Conservation (phyloP, 805 yeast species). For the Candida mattraensis region DNA sequence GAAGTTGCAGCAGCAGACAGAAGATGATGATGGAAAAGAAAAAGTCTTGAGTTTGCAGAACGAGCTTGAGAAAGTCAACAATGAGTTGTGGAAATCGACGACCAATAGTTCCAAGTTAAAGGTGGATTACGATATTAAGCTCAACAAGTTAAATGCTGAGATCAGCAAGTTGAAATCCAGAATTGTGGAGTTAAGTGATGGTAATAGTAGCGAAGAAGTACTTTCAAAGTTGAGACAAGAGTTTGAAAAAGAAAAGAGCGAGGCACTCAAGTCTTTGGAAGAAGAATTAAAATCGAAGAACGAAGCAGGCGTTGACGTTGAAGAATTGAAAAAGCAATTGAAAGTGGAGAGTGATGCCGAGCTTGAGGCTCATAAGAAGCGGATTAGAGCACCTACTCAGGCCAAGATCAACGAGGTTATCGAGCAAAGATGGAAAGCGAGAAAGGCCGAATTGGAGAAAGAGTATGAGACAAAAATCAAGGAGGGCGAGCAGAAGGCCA, state of each 20-base stretch:
- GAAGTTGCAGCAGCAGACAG: constrained; percentile 7
- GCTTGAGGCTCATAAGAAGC: constrained; percentile 32
- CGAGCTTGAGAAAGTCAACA: constrained; percentile 3
- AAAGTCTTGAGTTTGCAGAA: constrained; percentile 5
- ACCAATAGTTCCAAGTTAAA: constrained; percentile 16
- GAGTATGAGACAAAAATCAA: constrained; percentile 25
- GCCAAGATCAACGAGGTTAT: constrained; percentile 37
- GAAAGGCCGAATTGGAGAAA: constrained; percentile 36
- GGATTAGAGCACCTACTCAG: constrained; percentile 39
- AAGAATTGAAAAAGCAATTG: constrained; percentile 24
- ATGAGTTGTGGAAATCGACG: constrained; percentile 10
- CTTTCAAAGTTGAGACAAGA: constrained; percentile 22
- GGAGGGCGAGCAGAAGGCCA: constrained; percentile 19
- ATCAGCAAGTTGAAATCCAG: constrained; percentile 17
- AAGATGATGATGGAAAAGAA: not conserved
- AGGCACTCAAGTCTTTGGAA: constrained; percentile 19
- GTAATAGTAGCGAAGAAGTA: constrained; percentile 1
- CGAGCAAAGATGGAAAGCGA: constrained; percentile 35
- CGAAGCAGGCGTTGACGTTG: constrained; percentile 20
- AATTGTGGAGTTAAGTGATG: constrained; percentile 13
- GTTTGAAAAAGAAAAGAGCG: constrained; percentile 21
- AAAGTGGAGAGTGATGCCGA: constrained; percentile 34
- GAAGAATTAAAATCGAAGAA: constrained; percentile 15
- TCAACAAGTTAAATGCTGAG: constrained; percentile 17
- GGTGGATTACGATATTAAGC: constrained; percentile 17